A percentile compares a stretch with the other conserved stretches of the same genome.
Evolutionary conservation across 306 rosid species (phyloP).

Genomic region (Begonia loranthoides): DNA sequence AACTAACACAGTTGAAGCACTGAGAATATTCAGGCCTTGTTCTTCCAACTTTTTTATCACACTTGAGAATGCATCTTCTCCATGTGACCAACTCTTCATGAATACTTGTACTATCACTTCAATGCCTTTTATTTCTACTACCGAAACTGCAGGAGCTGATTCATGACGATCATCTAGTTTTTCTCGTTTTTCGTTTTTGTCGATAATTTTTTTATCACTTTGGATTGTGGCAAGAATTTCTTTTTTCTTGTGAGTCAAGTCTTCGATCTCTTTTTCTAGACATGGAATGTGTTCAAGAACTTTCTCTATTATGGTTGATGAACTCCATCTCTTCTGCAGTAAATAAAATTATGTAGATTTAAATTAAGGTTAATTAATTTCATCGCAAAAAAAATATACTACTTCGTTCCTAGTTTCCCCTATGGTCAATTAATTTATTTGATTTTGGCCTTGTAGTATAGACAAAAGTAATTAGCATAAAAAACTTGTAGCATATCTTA

Average conservation of each 20-base stretch:
- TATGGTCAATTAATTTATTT: too few species aligned
- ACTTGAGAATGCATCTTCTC: slow-evolving; percentile 4
- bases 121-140: not conserved
- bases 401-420: too few species aligned
- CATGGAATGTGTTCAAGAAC: slow-evolving; percentile 15
- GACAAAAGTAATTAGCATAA: too few species aligned
- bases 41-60: slow-evolving; percentile 6
- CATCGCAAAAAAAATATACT: too few species aligned
- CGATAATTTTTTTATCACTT: not conserved
- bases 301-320: slow-evolving; percentile 16
- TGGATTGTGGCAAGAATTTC: slow-evolving; percentile 1
- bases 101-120: slow-evolving; percentile 13
- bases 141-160: slow-evolving; percentile 1
- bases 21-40: not conserved
- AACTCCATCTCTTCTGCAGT: slow-evolving; percentile 27
- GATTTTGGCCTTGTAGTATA: too few species aligned
- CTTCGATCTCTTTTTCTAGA: slow-evolving; percentile 14
- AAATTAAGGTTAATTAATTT: too few species aligned
- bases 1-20: slow-evolving; percentile 2
- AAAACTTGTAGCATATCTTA: too few species aligned
- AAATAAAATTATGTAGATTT: not conserved
- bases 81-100: not conserved
- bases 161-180: not conserved
- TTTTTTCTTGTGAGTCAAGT: slow-evolving; percentile 10
- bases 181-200: slow-evolving; percentile 1